A percentile compares a stretch with the other conserved stretches of the same genome.
phyloP scores from a whole-genome alignment of 306 rosid species.

The Macrotyloma uniflorum region DNA sequence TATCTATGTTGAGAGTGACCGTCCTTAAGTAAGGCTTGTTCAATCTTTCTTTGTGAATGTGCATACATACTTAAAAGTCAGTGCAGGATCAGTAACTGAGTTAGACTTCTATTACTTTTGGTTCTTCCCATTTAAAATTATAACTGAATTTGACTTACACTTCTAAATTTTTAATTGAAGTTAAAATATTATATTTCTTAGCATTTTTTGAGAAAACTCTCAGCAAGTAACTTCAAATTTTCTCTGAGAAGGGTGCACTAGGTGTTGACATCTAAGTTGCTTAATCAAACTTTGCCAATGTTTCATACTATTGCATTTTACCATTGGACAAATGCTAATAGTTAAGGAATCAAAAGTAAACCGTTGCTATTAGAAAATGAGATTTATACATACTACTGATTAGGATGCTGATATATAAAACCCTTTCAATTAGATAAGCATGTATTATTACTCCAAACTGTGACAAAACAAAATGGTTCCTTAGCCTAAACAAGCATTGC shows the following conservation, averaged over 20 bases:
- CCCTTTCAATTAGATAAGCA: too few relatives aligned
- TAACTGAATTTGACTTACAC: not conserved
- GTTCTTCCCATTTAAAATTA: not conserved
- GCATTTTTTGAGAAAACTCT: not conserved
- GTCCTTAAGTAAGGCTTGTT: not conserved
- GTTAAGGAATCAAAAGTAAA: not conserved
- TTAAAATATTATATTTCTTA: not conserved
- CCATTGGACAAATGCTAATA: not conserved
- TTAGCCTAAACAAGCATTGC: conserved; percentile 2
- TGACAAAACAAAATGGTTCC: conserved; percentile 16
- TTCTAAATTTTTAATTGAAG: not conserved
- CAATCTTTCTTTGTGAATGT: not conserved
- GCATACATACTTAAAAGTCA: not conserved
- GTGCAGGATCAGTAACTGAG: not conserved
- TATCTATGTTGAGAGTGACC: conserved; percentile 34
- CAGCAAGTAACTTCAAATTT: not conserved
- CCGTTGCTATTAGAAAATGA: not conserved
- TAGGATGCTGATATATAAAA: not conserved
- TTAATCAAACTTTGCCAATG: not conserved
- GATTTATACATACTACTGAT: not conserved
- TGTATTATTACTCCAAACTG: not conserved
- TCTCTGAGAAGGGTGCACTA: not conserved
- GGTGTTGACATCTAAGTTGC: conserved; percentile 37
- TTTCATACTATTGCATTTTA: not conserved
- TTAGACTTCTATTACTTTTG: not conserved